Percentiles rank a stretch among this genome's conserved stretches.
Conservation (phyloP, 2,329 filamentous ascomycete species). For the Talaromyces sp. region DNA sequence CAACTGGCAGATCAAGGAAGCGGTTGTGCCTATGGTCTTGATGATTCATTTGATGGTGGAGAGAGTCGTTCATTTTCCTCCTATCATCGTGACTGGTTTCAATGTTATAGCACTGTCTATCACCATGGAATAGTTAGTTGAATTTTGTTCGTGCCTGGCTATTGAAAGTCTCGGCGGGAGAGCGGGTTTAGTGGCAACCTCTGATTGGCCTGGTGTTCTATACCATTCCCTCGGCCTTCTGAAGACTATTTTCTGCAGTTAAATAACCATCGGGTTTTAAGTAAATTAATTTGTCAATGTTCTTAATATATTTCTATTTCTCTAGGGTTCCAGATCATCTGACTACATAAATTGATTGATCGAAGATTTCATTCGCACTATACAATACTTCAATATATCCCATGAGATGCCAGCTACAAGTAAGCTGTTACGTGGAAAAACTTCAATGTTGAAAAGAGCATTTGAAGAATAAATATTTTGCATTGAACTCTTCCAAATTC, state of each 20-base stretch:
- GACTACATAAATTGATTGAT: too few species aligned
- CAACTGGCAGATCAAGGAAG: constrained; percentile 5
- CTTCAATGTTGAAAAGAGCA: too few species aligned
- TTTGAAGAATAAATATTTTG: too few species aligned
- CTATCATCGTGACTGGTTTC: not conserved
- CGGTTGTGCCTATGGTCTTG: not conserved
- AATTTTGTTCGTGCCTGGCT: not conserved
- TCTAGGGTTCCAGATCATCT: too few species aligned
- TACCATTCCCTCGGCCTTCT: not conserved
- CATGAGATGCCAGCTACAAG: too few species aligned
- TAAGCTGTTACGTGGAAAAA: too few species aligned
- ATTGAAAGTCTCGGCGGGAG: not conserved
- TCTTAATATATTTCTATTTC: too few species aligned
- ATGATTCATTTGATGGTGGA: not conserved
- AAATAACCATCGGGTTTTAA: too few species aligned
- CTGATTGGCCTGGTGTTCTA: not conserved
- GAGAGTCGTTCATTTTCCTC: not conserved
- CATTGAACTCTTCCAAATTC: too few species aligned
- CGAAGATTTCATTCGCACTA: too few species aligned
- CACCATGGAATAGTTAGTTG: not conserved
- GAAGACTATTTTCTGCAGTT: not conserved
- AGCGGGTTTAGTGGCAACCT: not conserved
- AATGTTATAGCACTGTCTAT: not conserved
- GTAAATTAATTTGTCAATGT: too few species aligned
- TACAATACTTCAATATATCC: too few species aligned